Conservation (phyloP, 2,329 filamentous ascomycete genomes). For the Trichoderma citrinoviride region DNA sequence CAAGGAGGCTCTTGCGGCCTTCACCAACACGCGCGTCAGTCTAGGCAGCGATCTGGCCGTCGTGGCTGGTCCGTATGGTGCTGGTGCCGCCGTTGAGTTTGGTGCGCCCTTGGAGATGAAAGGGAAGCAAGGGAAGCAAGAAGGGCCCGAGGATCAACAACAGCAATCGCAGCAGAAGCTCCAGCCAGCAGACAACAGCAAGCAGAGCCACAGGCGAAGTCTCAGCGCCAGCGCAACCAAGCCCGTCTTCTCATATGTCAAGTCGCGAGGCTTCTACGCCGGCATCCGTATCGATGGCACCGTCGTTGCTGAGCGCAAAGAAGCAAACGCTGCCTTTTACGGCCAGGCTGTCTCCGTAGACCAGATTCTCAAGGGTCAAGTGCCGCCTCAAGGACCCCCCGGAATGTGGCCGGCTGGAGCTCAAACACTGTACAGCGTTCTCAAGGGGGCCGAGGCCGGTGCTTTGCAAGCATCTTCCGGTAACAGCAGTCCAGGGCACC, state of each 20-base stretch:
- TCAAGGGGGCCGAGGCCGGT: slow-evolving; percentile 36
- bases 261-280: slow-evolving; percentile 84
- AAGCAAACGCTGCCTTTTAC: slow-evolving; percentile 87
- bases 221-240: slow-evolving; percentile 32
- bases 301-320: slow-evolving; percentile 78
- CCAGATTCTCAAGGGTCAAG: slow-evolving; percentile 47
- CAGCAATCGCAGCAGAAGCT: slow-evolving; percentile 25
- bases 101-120: slow-evolving; percentile 29
- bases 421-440: slow-evolving; percentile 32
- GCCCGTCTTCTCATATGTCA: slow-evolving; percentile 69
- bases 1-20: slow-evolving; percentile 70
- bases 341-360: slow-evolving; percentile 54
- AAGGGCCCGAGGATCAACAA: neutral
- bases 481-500: neutral
- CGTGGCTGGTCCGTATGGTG: slow-evolving; percentile 65
- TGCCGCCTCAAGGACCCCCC: slow-evolving; percentile 29
- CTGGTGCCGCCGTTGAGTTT: slow-evolving; percentile 71
- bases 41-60: slow-evolving; percentile 77
- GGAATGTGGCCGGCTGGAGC: slow-evolving; percentile 37
- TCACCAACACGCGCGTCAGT: slow-evolving; percentile 71
- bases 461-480: slow-evolving; percentile 21
- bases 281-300: slow-evolving; percentile 86
- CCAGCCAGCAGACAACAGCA: slow-evolving; percentile 29
- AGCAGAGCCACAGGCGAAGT: slow-evolving; percentile 33
- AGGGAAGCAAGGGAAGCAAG: neutral